Percentiles rank a stretch among this genome's conserved stretches.
These are phyloP conservation scores for Candida xyloterini DNA, from an alignment of 805 yeast genomes.

Conservation along the genomic window DNA sequence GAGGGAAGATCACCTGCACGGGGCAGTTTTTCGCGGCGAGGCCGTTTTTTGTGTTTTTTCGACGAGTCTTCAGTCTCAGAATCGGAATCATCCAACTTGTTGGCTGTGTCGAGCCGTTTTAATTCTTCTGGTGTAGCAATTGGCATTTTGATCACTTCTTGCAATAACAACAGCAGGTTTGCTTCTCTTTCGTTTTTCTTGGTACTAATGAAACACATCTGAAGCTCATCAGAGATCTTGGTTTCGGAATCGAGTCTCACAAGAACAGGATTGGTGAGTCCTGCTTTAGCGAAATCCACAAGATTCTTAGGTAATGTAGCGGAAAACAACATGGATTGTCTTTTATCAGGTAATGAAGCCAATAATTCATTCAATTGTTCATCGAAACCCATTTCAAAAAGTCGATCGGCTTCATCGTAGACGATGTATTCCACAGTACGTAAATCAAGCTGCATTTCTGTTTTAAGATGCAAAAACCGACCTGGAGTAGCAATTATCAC, in stretches of 20 bases:
- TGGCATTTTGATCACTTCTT: slow-evolving; percentile 83
- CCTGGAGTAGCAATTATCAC: slow-evolving; percentile 97
- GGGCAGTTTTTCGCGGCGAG: slow-evolving; percentile 58
- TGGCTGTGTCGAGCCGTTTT: slow-evolving; percentile 47
- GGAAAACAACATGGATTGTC: slow-evolving; percentile 88
- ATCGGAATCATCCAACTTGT: slow-evolving; percentile 50
- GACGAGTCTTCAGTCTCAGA: slow-evolving; percentile 44
- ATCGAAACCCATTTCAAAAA: slow-evolving; percentile 94
- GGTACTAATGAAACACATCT: slow-evolving; percentile 81
- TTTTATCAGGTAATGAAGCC: slow-evolving; percentile 72
- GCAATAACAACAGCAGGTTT: slow-evolving; percentile 68
- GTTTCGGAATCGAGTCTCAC: slow-evolving; percentile 92
- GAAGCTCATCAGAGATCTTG: slow-evolving; percentile 84
- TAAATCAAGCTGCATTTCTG: slow-evolving; percentile 89
- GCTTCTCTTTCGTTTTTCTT: slow-evolving; percentile 90
- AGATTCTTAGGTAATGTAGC: slow-evolving; percentile 92
- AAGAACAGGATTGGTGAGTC: slow-evolving; percentile 85
- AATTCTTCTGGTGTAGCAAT: slow-evolving; percentile 69
- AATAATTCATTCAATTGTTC: slow-evolving; percentile 89
- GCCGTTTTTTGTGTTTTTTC: slow-evolving; percentile 33
- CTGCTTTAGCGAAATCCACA: slow-evolving; percentile 97
- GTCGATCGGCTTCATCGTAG: slow-evolving; percentile 95
- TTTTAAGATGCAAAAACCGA: slow-evolving; percentile 89
- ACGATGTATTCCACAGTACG: slow-evolving; percentile 84
- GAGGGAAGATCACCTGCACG: slow-evolving; percentile 84